Percentiles rank a stretch among this genome's conserved stretches.
Conservation (phyloP, 179 eudicot species). For the Silene noctiflora region DNA sequence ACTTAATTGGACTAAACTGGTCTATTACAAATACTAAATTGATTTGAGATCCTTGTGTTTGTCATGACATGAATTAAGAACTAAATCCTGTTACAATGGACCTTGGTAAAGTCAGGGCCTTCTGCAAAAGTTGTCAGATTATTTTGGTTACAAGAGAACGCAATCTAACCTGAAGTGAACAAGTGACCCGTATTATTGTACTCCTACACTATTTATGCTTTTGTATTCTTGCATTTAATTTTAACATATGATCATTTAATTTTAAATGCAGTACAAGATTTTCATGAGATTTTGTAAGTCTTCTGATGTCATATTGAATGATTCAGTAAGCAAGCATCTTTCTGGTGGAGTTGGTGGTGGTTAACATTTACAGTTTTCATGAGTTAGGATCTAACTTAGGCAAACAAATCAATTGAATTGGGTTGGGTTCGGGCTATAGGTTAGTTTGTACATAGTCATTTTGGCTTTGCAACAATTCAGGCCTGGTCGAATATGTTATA, state of each 20-base stretch:
- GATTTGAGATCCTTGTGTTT: neutral
- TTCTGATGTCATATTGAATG: conserved; percentile 22
- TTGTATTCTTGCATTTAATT: conserved; percentile 15
- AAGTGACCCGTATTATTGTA: neutral
- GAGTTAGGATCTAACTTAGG: no score
- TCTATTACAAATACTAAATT: conserved; percentile 4
- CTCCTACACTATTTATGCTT: neutral
- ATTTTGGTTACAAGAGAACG: conserved; percentile 20
- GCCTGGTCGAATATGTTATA: no score
- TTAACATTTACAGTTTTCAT: neutral
- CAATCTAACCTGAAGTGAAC: neutral
- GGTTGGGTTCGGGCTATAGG: no score
- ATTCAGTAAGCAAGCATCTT: neutral
- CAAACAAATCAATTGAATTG: no score
- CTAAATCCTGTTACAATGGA: neutral
- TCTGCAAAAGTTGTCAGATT: conserved; percentile 13
- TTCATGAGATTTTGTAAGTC: conserved; percentile 4
- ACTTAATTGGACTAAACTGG: no score
- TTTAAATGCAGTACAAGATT: neutral
- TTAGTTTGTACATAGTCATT: no score
- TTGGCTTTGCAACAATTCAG: no score
- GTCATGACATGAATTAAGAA: neutral
- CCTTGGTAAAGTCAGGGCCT: neutral
- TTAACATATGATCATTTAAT: neutral
- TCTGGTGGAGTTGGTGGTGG: neutral